Conservation (phyloP, 495 filamentous ascomycete species). For the Daldinia grandis region DNA sequence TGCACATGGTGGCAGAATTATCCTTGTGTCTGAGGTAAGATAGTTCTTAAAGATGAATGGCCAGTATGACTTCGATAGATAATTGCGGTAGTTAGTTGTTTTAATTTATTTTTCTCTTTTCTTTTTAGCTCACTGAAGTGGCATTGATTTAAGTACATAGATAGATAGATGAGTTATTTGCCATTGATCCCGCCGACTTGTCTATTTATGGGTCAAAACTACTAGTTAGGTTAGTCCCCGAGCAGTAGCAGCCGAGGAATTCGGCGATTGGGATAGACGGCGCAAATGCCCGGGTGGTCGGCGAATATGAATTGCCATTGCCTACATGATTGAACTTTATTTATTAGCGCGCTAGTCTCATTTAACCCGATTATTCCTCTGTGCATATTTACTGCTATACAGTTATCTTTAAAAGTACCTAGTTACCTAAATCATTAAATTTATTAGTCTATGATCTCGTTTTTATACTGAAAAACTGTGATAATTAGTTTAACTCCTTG, state of each 20-base stretch:
- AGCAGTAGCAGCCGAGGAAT: conserved; percentile 11
- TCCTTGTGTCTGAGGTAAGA: conserved; percentile 4
- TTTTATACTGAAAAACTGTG: too few relatives aligned
- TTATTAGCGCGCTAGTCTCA: conserved; percentile 8
- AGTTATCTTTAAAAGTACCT: too few relatives aligned
- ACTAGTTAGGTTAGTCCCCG: conserved; percentile 5
- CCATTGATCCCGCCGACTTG: conserved; percentile 14
- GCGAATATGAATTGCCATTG: conserved; percentile 14
- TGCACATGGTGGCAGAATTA: conserved; percentile 43
- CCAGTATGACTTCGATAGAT: not conserved
- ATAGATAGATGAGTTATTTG: not conserved
- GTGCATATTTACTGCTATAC: too few relatives aligned
- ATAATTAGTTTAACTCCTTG: too few relatives aligned
- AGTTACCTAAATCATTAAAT: too few relatives aligned
- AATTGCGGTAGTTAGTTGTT: not conserved
- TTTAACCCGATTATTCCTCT: too few relatives aligned
- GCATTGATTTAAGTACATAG: not conserved
- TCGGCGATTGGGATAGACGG: conserved; percentile 23
- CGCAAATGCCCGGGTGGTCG: conserved; percentile 17
- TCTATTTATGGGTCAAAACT: not conserved
- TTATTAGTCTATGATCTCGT: too few relatives aligned
- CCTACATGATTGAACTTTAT: not conserved
- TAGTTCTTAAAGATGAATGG: not conserved
- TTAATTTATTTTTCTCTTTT: too few relatives aligned
- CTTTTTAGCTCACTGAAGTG: not conserved